Conservation (phyloP, 1,284 basidiomycete species). For the Peniophora sp. region DNA sequence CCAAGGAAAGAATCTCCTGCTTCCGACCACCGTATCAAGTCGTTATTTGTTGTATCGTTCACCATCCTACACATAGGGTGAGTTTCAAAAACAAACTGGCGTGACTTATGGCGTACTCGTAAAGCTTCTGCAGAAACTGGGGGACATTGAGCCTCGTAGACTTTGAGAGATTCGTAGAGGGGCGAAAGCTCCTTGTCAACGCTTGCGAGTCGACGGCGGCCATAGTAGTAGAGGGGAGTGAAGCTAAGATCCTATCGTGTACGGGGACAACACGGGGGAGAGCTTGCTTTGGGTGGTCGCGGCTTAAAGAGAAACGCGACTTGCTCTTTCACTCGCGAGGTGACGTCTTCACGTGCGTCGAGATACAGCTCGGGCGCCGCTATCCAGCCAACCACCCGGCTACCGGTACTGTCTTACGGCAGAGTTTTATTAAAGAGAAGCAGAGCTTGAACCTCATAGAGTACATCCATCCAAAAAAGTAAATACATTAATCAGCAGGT, state of each 20-base stretch:
- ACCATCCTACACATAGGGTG: slow-evolving; percentile 44
- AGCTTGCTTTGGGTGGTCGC: background rate
- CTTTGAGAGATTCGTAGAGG: slow-evolving; percentile 3
- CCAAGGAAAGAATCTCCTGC: slow-evolving; percentile 75
- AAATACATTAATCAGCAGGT: too few relatives aligned
- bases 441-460: too few relatives aligned
- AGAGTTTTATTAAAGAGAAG: too few relatives aligned
- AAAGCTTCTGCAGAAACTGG: slow-evolving; percentile 89
- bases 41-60: slow-evolving; percentile 47
- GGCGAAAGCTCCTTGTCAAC: slow-evolving; percentile 35
- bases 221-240: slow-evolving; percentile 3
- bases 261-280: background rate
- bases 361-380: too few relatives aligned
- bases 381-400: too few relatives aligned
- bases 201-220: slow-evolving; percentile 37
- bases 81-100: slow-evolving; percentile 16
- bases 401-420: too few relatives aligned
- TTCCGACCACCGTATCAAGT: slow-evolving; percentile 57
- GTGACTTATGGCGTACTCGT: slow-evolving; percentile 52
- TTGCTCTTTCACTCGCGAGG: too few relatives aligned
- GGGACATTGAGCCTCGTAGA: slow-evolving; percentile 58
- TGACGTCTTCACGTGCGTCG: too few relatives aligned
- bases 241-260: background rate
- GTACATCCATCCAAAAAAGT: background rate
- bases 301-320: background rate